Conservation (phyloP, 257 asterid species). For the Forsythia suspensa region DNA sequence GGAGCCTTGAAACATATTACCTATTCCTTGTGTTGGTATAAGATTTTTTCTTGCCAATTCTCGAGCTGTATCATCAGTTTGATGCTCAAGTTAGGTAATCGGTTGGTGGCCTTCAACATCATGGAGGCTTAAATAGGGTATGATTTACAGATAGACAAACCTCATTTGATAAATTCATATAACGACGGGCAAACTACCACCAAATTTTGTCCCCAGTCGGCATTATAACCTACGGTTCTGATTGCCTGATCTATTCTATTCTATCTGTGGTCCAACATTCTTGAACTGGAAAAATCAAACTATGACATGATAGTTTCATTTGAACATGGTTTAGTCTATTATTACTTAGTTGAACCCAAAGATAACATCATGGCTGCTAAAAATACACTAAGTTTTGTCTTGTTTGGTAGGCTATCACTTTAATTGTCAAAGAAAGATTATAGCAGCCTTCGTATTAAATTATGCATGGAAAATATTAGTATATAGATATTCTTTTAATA, state of each 20-base stretch:
- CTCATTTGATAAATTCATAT: not conserved
- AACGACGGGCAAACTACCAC: not conserved
- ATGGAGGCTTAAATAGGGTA: slow-evolving; percentile 24
- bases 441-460: not conserved
- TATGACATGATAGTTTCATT: not conserved
- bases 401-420: slow-evolving; percentile 32
- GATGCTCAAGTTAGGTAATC: not conserved
- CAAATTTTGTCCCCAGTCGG: not conserved
- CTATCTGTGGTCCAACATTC: slow-evolving; percentile 2
- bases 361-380: slow-evolving; percentile 6
- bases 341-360: slow-evolving; percentile 6
- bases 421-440: not conserved
- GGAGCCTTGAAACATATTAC: not conserved
- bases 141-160: slow-evolving; percentile 15
- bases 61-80: not conserved
- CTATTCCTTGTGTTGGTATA: not conserved
- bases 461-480: not conserved
- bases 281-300: not conserved
- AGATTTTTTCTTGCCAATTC: not conserved
- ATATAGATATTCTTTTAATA: not conserved
- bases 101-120: slow-evolving; percentile 27
- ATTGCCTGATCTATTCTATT: not conserved
- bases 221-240: not conserved
- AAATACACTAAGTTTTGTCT: not conserved
- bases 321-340: slow-evolving; percentile 16